phyloP scores from a whole-genome alignment of 228 moss, liverwort and hornwort species.

The Sphagnum fallax region DNA sequence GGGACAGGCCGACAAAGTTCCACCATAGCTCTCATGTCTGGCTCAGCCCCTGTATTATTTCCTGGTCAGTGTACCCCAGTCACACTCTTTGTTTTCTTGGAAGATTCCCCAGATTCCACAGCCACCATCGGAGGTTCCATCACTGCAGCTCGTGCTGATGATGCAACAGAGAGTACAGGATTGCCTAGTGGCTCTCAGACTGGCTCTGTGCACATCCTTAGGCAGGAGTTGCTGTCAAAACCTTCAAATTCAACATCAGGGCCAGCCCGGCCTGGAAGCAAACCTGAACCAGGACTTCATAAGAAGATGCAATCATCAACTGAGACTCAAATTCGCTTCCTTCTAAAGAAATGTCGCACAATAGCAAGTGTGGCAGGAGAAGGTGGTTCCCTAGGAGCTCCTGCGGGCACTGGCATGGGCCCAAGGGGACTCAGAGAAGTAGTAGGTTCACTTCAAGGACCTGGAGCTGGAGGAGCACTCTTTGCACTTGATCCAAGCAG shows the following conservation, averaged over 20 bases:
- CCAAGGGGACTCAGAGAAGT: slow-evolving; percentile 65
- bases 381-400: slow-evolving; percentile 58
- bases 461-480: slow-evolving; percentile 72
- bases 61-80: slow-evolving; percentile 99
- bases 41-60: slow-evolving; percentile 76
- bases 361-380: slow-evolving; percentile 79
- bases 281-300: slow-evolving; percentile 64
- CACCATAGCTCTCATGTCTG: slow-evolving; percentile 74
- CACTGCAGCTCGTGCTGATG: slow-evolving; percentile 36
- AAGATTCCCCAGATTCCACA: slow-evolving; percentile 50
- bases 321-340: slow-evolving; percentile 77
- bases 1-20: slow-evolving; percentile 55
- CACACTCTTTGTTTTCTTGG: slow-evolving; percentile 82
- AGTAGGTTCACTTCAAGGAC: slow-evolving; percentile 61
- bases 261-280: slow-evolving; percentile 47
- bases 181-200: slow-evolving; percentile 21
- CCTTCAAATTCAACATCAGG: slow-evolving; percentile 26
- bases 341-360: slow-evolving; percentile 88
- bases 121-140: slow-evolving; percentile 7
- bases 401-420: slow-evolving; percentile 50
- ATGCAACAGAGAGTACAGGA: slow-evolving; percentile 24
- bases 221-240: slow-evolving; percentile 15
- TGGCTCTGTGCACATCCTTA: slow-evolving; percentile 19
- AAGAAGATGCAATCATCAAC: slow-evolving; percentile 73
- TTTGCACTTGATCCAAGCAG: slow-evolving; percentile 92